Percentiles rank a stretch among this genome's conserved stretches.
Evolutionary conservation across 2,329 filamentous ascomycete species (phyloP).

Genomic region (Colletotrichum spaethianum): DNA sequence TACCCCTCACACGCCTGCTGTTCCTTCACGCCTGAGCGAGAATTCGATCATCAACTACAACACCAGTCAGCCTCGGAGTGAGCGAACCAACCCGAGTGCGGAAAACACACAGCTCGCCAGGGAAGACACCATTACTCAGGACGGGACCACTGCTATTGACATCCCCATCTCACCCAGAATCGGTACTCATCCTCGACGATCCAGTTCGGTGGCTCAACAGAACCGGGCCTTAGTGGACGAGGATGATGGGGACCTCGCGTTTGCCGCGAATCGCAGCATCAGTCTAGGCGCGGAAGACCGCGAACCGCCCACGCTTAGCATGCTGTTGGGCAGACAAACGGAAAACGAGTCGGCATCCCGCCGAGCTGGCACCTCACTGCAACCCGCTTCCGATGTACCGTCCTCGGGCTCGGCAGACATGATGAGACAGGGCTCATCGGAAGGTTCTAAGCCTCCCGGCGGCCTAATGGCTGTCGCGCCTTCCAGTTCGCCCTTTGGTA

Average conservation of each 20-base stretch:
- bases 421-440: slow-evolving; percentile 59
- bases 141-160: slow-evolving; percentile 77
- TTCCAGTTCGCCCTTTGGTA: slow-evolving; percentile 62
- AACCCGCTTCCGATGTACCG: slow-evolving; percentile 60
- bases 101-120: slow-evolving; percentile 50
- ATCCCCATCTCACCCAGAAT: slow-evolving; percentile 80
- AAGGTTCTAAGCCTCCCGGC: slow-evolving; percentile 60
- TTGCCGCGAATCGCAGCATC: slow-evolving; percentile 75
- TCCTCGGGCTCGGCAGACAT: slow-evolving; percentile 55
- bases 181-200: slow-evolving; percentile 69
- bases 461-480: slow-evolving; percentile 57
- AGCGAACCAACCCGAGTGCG: slow-evolving; percentile 45
- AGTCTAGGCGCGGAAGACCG: slow-evolving; percentile 77
- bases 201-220: slow-evolving; percentile 79
- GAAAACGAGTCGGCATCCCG: slow-evolving; percentile 51
- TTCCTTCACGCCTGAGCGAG: slow-evolving; percentile 93
- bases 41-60: slow-evolving; percentile 85
- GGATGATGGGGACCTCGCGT: slow-evolving; percentile 73
- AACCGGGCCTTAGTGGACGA: slow-evolving; percentile 68
- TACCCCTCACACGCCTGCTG: slow-evolving; percentile 92
- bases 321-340: slow-evolving; percentile 66
- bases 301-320: slow-evolving; percentile 75
- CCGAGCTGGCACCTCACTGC: slow-evolving; percentile 47
- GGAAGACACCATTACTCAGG: slow-evolving; percentile 59
- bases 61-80: slow-evolving; percentile 47